These are phyloP conservation scores for Exophiala bonariae DNA, from an alignment of 2,329 filamentous ascomycete species.

Conservation along the genomic window DNA sequence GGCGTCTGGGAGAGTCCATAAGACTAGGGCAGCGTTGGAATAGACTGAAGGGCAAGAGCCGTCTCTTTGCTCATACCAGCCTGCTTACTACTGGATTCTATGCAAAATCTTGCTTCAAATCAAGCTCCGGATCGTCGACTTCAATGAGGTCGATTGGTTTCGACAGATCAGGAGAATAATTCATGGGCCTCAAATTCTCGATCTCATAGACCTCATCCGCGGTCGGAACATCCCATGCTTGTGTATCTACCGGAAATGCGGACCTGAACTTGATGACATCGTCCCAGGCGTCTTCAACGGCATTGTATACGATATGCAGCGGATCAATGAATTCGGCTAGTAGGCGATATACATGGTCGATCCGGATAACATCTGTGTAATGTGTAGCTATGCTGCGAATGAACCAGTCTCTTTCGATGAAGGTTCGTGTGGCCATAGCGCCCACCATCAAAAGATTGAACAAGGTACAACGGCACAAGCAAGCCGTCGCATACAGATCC, in stretches of 20 bases:
- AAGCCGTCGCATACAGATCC: constrained; percentile 8
- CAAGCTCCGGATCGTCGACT: constrained; percentile 1
- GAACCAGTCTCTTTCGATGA: constrained; percentile 17
- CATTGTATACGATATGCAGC: constrained; percentile 9
- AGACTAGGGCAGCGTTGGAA: no score
- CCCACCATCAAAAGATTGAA: constrained; percentile 21
- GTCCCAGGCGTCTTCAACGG: constrained; percentile 15
- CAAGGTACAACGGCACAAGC: constrained; percentile 7
- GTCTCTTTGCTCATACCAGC: no score
- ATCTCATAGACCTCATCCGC: constrained; percentile 4
- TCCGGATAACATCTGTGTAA: constrained; percentile 12
- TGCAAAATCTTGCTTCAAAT: not conserved
- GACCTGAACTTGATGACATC: constrained; percentile 7
- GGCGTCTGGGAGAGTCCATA: no score
- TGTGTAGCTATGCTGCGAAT: constrained; percentile 5
- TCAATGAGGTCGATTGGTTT: constrained; percentile 9
- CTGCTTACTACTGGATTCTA: no score
- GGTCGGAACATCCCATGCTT: not conserved
- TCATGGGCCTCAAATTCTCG: constrained; percentile 12
- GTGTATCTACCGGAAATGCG: no score
- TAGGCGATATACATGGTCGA: constrained; percentile 14
- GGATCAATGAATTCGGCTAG: constrained; percentile 21
- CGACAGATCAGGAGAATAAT: constrained; percentile 11
- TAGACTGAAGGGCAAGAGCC: no score
- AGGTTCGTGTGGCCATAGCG: constrained; percentile 4